A percentile compares a stretch with the other conserved stretches of the same genome.
Conservation (phyloP, 2,329 filamentous ascomycete species). For the Neopestalotiopsis clavispora region DNA sequence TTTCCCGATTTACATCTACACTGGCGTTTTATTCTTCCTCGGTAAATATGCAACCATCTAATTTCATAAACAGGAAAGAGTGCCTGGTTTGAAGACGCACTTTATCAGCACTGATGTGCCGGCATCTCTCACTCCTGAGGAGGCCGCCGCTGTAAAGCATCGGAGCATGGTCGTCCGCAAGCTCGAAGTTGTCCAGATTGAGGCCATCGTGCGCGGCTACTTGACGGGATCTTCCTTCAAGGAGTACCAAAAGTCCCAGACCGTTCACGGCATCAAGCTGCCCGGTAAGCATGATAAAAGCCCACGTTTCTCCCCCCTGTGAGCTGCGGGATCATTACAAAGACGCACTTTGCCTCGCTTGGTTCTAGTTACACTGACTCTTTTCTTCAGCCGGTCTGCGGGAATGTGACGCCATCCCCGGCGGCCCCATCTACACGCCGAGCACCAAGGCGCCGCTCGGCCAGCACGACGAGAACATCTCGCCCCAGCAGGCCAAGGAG, state of each 20-base stretch:
- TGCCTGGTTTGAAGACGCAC: constrained; percentile 57
- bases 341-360: not conserved
- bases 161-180: constrained; percentile 80
- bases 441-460: constrained; percentile 85
- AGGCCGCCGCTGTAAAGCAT: constrained; percentile 59
- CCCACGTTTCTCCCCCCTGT: not conserved
- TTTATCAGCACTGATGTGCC: constrained; percentile 46
- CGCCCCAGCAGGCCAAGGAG: constrained; percentile 65
- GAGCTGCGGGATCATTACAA: not conserved
- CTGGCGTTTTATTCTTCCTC: not conserved
- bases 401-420: constrained; percentile 72
- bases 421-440: constrained; percentile 72
- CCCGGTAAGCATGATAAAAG: constrained; percentile 41
- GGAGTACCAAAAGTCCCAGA: constrained; percentile 74
- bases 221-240: constrained; percentile 85
- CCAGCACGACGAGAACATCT: constrained; percentile 84
- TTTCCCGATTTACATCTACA: not conserved
- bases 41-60: not conserved
- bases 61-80: constrained; percentile 28
- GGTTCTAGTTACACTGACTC: not conserved
- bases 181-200: constrained; percentile 76
- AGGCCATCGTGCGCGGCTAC: constrained; percentile 76
- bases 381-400: constrained; percentile 55
- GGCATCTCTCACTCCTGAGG: constrained; percentile 39
- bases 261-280: constrained; percentile 78